These are phyloP conservation scores for Lachnellula cervina DNA, from an alignment of 2,329 filamentous ascomycete genomes.

Conservation along the genomic window DNA sequence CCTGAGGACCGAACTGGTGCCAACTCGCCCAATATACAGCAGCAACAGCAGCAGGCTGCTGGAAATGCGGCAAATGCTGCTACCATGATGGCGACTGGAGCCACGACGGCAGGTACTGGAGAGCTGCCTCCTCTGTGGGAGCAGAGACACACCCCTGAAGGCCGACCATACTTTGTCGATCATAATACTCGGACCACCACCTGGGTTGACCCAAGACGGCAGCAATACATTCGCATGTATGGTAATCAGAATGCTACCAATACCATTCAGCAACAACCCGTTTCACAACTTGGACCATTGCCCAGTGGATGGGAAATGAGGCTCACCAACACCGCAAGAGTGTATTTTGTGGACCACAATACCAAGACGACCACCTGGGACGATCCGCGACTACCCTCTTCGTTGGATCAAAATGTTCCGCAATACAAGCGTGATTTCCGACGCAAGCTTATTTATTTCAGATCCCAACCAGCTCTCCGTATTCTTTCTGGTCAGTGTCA, in stretches of 20 bases:
- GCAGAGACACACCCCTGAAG: conserved; percentile 91
- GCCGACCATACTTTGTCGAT: conserved; percentile 93
- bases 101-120: conserved; percentile 88
- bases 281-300: conserved; percentile 90
- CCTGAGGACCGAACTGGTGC: conserved; percentile 93
- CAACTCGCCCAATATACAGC: conserved; percentile 76
- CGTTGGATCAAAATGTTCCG: conserved; percentile 94
- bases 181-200: conserved; percentile 98
- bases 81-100: conserved; percentile 91
- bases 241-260: conserved; percentile 81
- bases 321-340: conserved; percentile 92
- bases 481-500: conserved; percentile 96
- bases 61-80: conserved; percentile 48
- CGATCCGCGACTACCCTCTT: conserved; percentile 89
- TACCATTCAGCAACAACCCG: conserved; percentile 92
- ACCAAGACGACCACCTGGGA: conserved; percentile 99
- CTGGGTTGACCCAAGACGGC: conserved; percentile 94
- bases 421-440: conserved; percentile 99
- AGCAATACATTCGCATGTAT: conserved; percentile 99
- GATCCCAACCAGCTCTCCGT: conserved; percentile 91
- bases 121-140: conserved; percentile 97
- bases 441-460: conserved; percentile 97
- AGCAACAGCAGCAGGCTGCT: conserved; percentile 40
- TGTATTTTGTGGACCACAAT: conserved; percentile 99
- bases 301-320: conserved; percentile 99